phyloP scores from a whole-genome alignment of 805 yeast species.

The Starmerella bombi region DNA sequence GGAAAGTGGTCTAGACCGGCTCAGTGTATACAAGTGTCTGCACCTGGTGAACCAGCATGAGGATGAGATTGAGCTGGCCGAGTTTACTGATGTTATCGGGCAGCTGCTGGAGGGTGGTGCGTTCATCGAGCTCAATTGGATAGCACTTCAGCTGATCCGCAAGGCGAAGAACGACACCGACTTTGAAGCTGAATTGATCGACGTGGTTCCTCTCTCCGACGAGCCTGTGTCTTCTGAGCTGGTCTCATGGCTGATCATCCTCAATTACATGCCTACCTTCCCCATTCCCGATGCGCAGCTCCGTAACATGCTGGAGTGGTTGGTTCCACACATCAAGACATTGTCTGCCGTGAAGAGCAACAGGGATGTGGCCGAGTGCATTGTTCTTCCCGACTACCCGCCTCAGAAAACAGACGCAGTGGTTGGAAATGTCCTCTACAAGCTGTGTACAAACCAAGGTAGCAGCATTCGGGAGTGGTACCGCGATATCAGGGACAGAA shows the following conservation, averaged over 20 bases:
- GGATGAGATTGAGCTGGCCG: background rate
- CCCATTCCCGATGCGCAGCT: background rate
- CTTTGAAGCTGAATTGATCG: background rate
- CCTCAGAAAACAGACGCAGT: background rate
- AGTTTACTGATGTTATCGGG: background rate
- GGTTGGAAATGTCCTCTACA: constrained; percentile 11
- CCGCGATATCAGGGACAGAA: constrained; percentile 17
- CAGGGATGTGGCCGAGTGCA: background rate
- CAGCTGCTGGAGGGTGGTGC: background rate
- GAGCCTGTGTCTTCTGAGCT: background rate
- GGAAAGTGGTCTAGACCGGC: constrained; percentile 1
- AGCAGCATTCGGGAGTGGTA: constrained; percentile 19
- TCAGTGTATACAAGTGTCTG: constrained; percentile 4
- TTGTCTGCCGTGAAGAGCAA: background rate
- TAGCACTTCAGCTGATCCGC: constrained; percentile 1
- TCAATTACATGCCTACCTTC: background rate
- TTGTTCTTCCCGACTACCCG: background rate
- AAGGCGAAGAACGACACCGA: background rate
- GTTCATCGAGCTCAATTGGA: background rate
- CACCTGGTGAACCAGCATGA: background rate
- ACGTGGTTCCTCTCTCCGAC: background rate
- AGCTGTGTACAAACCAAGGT: constrained; percentile 7
- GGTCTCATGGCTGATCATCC: constrained; percentile 6
- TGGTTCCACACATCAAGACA: background rate
- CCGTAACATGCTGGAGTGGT: background rate